Evolutionary conservation across 2,329 filamentous ascomycete genomes (phyloP).

Genomic region (Beauveria rudraprayagi): DNA sequence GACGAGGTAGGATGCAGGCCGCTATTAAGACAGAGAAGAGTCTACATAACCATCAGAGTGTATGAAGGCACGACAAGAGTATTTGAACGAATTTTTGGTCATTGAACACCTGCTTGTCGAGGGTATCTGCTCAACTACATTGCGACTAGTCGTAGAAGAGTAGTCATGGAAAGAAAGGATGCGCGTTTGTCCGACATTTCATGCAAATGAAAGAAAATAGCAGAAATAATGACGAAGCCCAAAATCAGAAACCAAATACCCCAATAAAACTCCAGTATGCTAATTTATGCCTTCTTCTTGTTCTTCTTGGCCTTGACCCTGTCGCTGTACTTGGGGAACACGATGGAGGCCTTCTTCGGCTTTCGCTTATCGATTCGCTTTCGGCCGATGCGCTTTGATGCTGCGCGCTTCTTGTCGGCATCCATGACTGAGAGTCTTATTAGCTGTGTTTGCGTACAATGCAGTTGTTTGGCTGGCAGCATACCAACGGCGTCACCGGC

Average conservation of each 20-base stretch:
- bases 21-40: background rate
- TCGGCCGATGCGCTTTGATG: slow-evolving; percentile 32
- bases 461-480: slow-evolving; percentile 4
- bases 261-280: background rate
- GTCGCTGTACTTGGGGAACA: slow-evolving; percentile 52
- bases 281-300: slow-evolving; percentile 10
- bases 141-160: background rate
- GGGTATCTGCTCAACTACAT: slow-evolving; percentile 4
- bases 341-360: slow-evolving; percentile 48
- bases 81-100: background rate
- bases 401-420: slow-evolving; percentile 39
- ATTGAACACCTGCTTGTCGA: slow-evolving; percentile 2
- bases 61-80: background rate
- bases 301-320: slow-evolving; percentile 39
- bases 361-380: slow-evolving; percentile 50
- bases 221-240: background rate
- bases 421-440: slow-evolving; percentile 41
- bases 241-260: background rate
- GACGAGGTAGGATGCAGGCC: background rate
- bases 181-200: background rate
- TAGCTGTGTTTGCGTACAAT: background rate
- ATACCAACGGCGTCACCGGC: slow-evolving; percentile 17
- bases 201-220: background rate
- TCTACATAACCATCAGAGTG: background rate
- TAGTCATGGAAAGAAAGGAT: background rate